A percentile compares a stretch with the other conserved stretches of the same genome.
Evolutionary conservation across 352 stramenopile species (phyloP).

Genomic region (Pythium scleroteichum): DNA sequence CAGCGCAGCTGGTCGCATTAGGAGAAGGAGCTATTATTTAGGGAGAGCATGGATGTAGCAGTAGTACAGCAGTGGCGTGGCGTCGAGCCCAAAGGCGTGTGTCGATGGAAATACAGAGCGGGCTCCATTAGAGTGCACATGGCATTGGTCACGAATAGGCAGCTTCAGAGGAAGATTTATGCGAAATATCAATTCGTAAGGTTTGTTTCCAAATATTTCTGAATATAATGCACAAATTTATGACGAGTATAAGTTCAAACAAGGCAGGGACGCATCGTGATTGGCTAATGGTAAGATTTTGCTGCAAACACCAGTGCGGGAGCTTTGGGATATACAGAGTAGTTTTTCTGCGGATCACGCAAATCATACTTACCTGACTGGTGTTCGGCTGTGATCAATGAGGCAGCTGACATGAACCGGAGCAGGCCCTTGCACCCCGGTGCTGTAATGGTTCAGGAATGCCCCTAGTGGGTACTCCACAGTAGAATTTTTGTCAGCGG

Average conservation of each 20-base stretch:
- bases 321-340: background rate
- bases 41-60: too few relatives aligned
- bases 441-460: conserved; percentile 73
- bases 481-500: conserved; percentile 30
- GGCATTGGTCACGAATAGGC: too few relatives aligned
- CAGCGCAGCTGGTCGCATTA: conserved; percentile 2
- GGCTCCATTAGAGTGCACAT: too few relatives aligned
- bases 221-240: background rate
- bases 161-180: too few relatives aligned
- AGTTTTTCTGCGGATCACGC: background rate
- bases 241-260: background rate
- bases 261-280: background rate
- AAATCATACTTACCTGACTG: conserved; percentile 86
- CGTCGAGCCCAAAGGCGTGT: background rate
- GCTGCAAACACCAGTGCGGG: conserved; percentile 6
- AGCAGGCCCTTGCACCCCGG: conserved; percentile 80
- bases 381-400: conserved; percentile 79
- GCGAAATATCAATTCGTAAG: too few relatives aligned
- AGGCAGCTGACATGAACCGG: conserved; percentile 86
- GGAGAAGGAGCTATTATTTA: background rate
- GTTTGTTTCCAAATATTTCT: too few relatives aligned
- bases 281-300: background rate
- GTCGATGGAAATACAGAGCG: background rate
- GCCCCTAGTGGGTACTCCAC: conserved; percentile 28
- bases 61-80: too few relatives aligned